A percentile compares a stretch with the other conserved stretches of the same genome.
phyloP scores from a whole-genome alignment of 257 asterid species.

The Petrea volubilis region DNA sequence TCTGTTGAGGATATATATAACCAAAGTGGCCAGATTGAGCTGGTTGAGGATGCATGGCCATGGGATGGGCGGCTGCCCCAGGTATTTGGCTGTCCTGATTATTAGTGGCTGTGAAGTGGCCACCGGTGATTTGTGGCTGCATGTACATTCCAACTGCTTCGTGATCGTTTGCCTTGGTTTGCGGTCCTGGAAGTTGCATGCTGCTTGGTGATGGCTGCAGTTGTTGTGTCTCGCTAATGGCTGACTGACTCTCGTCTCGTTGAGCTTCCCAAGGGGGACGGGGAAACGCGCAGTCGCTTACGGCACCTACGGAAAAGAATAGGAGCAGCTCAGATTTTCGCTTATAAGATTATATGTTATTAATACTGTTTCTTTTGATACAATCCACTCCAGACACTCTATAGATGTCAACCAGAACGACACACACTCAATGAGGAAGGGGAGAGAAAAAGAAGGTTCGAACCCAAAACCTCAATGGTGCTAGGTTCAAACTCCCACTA shows the following conservation, averaged over 20 bases:
- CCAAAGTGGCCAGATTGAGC: conserved; percentile 35
- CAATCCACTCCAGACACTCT: too few relatives aligned
- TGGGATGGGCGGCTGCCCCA: too few relatives aligned
- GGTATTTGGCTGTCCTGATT: too few relatives aligned
- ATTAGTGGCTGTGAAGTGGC: too few relatives aligned
- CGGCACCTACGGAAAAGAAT: conserved; percentile 35
- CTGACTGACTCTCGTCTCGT: conserved; percentile 38
- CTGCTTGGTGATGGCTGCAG: conserved; percentile 29
- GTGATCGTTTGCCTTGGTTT: conserved; percentile 36
- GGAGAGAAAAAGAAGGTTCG: too few relatives aligned
- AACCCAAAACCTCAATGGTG: too few relatives aligned
- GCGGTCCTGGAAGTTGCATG: conserved; percentile 39
- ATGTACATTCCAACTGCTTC: conserved; percentile 42
- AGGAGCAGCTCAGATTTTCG: not conserved
- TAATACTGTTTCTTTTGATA: too few relatives aligned
- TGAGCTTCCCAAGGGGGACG: conserved; percentile 91
- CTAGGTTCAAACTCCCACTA: too few relatives aligned
- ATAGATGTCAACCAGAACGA: too few relatives aligned
- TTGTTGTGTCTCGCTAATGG: conserved; percentile 37
- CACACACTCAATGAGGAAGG: too few relatives aligned
- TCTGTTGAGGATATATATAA: conserved; percentile 48
- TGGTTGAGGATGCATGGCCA: conserved; percentile 58
- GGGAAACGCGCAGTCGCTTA: conserved; percentile 50
- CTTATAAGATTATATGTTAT: not conserved
- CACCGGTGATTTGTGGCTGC: conserved; percentile 9